Base-by-base conservation (phyloP, 116 monocot genomes). In the Papilionanthe hybrid region DNA sequence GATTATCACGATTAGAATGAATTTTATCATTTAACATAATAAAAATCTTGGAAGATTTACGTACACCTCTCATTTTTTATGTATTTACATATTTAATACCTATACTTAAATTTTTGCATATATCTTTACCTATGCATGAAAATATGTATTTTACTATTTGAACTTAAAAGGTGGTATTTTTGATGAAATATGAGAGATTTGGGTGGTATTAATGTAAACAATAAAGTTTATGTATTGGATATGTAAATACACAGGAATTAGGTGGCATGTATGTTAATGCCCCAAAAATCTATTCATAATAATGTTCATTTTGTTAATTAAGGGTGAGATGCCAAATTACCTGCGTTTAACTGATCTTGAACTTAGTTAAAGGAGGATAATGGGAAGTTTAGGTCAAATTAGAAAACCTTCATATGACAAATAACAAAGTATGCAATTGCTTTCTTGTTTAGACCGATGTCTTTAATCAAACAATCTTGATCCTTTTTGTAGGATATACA, bases 251-350 rank as follows among this genome's bases (percentile, higher is more conserved):
- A 32, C 3, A 32, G 32, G 32, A 32, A 32, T 32, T 32, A 32
- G 0, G 32, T 32, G 32, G 32, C 32, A 32, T 32, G 32, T 32
- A 32, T 32, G 32, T 32, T 1, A 3, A 3, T 1, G 32, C 32
- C 32, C 32, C 32, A 32, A 32, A 32, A 58, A 58, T n/a, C 25
- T 15, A 69, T 69, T 13, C 69, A 15, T 12, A 32, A 10, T 32
- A 69, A 69, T 69, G 29, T 13, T 32, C 32, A 32, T 69, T 69
- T 69, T 32, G 32, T 32, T 69, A 69, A 69, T 69, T 69, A 69
- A 69, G 69, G 32, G 5, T 69, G 17, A 32, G 30, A 22, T 5
- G 63, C 25, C 23, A 63, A 63, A 63, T 63, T 13, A 63, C 63
- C 25, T 23, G 4, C 29, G 5, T 69, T 69, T 69, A 5, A 69